Conservation (phyloP, 2,329 filamentous ascomycete species). For the Alternaria postmessia region DNA sequence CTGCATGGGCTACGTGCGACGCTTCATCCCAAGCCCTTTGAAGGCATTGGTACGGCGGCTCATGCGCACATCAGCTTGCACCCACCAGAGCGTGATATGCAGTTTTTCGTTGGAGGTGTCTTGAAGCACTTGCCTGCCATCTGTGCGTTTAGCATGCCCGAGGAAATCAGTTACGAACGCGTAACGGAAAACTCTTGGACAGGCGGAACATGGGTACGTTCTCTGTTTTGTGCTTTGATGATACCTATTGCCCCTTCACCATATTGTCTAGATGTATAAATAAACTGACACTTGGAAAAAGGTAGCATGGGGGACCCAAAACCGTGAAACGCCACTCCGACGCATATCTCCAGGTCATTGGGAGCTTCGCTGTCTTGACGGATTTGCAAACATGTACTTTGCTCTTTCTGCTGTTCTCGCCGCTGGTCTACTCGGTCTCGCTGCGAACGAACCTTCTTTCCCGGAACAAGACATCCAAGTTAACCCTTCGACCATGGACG, state of each 20-base stretch:
- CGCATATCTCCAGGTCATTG: slow-evolving; percentile 73
- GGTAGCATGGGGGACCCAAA: slow-evolving; percentile 83
- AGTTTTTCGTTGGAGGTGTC: slow-evolving; percentile 75
- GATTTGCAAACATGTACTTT: slow-evolving; percentile 80
- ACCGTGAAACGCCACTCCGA: slow-evolving; percentile 77
- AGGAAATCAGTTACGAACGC: slow-evolving; percentile 72
- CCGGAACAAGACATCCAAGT: slow-evolving; percentile 65
- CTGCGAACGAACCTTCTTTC: slow-evolving; percentile 51
- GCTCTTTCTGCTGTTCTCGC: slow-evolving; percentile 68
- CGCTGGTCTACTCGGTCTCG: slow-evolving; percentile 66
- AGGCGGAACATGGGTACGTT: slow-evolving; percentile 10
- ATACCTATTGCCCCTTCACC: neutral
- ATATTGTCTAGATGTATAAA: neutral
- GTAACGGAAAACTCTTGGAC: slow-evolving; percentile 68
- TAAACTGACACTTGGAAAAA: slow-evolving; percentile 58
- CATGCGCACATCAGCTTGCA: slow-evolving; percentile 76
- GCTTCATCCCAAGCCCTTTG: slow-evolving; percentile 75
- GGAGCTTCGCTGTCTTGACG: slow-evolving; percentile 82
- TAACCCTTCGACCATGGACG: slow-evolving; percentile 35
- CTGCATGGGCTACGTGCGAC: slow-evolving; percentile 72
- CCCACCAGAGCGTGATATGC: slow-evolving; percentile 61
- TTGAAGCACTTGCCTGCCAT: slow-evolving; percentile 71
- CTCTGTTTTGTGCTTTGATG: neutral
- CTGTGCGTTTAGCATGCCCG: slow-evolving; percentile 73
- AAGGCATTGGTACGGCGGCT: slow-evolving; percentile 68